Percentiles rank a stretch among this genome's conserved stretches.
Conservation (phyloP, 1,139 yeast genomes). For the Waltiozyma sp. region DNA sequence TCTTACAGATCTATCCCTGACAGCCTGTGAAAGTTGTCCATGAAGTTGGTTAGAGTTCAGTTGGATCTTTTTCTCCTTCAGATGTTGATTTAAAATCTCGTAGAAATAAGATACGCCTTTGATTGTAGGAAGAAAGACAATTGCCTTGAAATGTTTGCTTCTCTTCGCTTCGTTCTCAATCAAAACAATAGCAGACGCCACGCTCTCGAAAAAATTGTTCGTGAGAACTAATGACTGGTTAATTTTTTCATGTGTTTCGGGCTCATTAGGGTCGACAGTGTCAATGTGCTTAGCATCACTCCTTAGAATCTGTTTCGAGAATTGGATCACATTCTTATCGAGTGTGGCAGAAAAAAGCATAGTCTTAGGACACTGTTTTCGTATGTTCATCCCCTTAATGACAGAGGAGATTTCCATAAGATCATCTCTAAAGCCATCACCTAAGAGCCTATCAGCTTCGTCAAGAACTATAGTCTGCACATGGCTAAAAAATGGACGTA, state of each 20-base stretch:
- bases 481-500: constrained; percentile 38
- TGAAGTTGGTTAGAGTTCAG: constrained; percentile 36
- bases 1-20: constrained; percentile 48
- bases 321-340: constrained; percentile 49
- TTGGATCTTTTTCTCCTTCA: constrained; percentile 14
- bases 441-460: constrained; percentile 80
- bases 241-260: constrained; percentile 70
- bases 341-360: constrained; percentile 84
- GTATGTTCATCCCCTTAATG: constrained; percentile 31
- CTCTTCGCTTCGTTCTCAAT: constrained; percentile 24
- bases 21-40: constrained; percentile 60
- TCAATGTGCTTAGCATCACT: constrained; percentile 57
- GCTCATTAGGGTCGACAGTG: constrained; percentile 65
- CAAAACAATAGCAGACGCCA: constrained; percentile 42
- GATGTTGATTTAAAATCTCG: constrained; percentile 23
- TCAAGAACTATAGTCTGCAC: constrained; percentile 66
- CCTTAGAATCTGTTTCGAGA: constrained; percentile 60
- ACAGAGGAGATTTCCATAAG: constrained; percentile 43
- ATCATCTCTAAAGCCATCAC: constrained; percentile 63
- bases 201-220: constrained; percentile 35
- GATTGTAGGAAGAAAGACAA: constrained; percentile 76
- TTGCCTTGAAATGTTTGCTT: constrained; percentile 49
- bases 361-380: constrained; percentile 34
- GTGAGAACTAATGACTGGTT: constrained; percentile 53
- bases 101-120: constrained; percentile 50